A percentile compares a stretch with the other conserved stretches of the same genome.
phyloP scores from a whole-genome alignment of 1,284 basidiomycete species.

The Schizophyllum commune region DNA sequence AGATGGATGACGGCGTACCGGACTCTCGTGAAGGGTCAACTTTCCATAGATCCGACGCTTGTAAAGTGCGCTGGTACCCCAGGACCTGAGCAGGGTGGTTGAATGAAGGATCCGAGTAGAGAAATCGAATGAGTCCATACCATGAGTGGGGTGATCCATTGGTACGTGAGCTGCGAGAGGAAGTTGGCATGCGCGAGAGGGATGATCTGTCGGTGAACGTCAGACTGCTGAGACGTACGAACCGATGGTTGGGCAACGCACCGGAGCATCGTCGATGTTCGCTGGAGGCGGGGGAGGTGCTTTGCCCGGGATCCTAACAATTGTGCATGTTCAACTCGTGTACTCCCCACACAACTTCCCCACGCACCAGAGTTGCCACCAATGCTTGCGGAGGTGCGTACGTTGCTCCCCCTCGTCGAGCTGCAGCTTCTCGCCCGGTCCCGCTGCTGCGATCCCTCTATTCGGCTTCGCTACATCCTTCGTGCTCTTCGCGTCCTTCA shows the following conservation, averaged over 20 bases:
- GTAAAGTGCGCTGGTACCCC: slow-evolving; percentile 63
- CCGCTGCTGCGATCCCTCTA: not conserved
- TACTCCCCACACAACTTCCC: not conserved
- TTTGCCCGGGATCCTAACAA: slow-evolving; percentile 46
- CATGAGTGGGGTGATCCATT: slow-evolving; percentile 69
- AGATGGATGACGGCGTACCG: slow-evolving; percentile 14
- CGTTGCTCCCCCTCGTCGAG: slow-evolving; percentile 42
- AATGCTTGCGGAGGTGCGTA: slow-evolving; percentile 32
- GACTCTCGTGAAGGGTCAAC: slow-evolving; percentile 49
- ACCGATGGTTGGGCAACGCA: slow-evolving; percentile 13
- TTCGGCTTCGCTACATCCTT: not conserved
- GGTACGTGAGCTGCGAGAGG: slow-evolving; percentile 51
- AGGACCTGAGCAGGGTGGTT: slow-evolving; percentile 28
- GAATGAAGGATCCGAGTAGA: not conserved
- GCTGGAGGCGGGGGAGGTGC: slow-evolving; percentile 50
- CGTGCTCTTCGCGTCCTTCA: too few relatives aligned
- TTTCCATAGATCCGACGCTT: slow-evolving; percentile 70
- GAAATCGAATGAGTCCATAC: slow-evolving; percentile 18
- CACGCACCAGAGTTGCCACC: slow-evolving; percentile 41
- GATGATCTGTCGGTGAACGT: slow-evolving; percentile 30
- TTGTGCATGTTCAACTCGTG: not conserved
- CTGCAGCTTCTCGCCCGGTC: slow-evolving; percentile 19
- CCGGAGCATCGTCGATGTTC: slow-evolving; percentile 50
- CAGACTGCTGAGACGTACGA: not conserved
- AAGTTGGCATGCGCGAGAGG: slow-evolving; percentile 52